A percentile compares a stretch with the other conserved stretches of the same genome.
phyloP scores from a whole-genome alignment of 2,329 filamentous ascomycete species.

The Cercospora sp. region DNA sequence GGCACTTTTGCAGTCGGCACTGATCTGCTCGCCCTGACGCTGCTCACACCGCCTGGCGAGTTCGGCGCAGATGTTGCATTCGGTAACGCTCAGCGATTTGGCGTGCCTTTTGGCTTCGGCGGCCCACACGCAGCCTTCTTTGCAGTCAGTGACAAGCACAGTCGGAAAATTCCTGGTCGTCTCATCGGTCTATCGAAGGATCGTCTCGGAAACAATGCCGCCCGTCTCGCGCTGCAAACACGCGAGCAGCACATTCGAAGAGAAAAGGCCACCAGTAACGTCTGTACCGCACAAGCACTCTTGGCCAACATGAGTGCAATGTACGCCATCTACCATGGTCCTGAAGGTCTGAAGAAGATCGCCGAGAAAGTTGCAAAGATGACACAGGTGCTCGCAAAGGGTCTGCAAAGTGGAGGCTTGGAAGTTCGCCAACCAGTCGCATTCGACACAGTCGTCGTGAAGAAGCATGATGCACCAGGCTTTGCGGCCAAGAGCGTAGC shows the following conservation, averaged over 20 bases:
- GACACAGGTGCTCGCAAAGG: conserved; percentile 60
- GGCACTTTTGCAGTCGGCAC: conserved; percentile 85
- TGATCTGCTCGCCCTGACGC: conserved; percentile 81
- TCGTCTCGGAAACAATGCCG: conserved; percentile 74
- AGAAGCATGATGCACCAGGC: conserved; percentile 51
- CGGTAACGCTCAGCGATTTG: conserved; percentile 86
- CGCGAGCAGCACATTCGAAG: conserved; percentile 93
- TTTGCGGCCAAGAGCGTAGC: conserved; percentile 53
- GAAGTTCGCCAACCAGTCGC: conserved; percentile 39
- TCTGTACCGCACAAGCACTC: conserved; percentile 91
- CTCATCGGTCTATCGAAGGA: conserved; percentile 91
- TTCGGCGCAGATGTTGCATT: conserved; percentile 96
- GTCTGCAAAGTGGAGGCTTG: conserved; percentile 58
- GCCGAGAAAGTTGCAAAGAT: conserved; percentile 74
- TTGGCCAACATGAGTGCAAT: conserved; percentile 95
- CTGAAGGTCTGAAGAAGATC: conserved; percentile 76
- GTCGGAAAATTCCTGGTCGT: conserved; percentile 90
- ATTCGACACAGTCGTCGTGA: conserved; percentile 79
- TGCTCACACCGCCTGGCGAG: conserved; percentile 86
- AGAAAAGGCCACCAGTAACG: conserved; percentile 96
- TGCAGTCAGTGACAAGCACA: conserved; percentile 84
- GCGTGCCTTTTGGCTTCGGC: conserved; percentile 87
- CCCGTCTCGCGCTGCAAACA: conserved; percentile 84
- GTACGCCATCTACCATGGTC: conserved; percentile 93
- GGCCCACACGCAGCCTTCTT: conserved; percentile 98